phyloP scores from a whole-genome alignment of 225 moss, liverwort and hornwort genomes.

The Physcomitrium patens region DNA sequence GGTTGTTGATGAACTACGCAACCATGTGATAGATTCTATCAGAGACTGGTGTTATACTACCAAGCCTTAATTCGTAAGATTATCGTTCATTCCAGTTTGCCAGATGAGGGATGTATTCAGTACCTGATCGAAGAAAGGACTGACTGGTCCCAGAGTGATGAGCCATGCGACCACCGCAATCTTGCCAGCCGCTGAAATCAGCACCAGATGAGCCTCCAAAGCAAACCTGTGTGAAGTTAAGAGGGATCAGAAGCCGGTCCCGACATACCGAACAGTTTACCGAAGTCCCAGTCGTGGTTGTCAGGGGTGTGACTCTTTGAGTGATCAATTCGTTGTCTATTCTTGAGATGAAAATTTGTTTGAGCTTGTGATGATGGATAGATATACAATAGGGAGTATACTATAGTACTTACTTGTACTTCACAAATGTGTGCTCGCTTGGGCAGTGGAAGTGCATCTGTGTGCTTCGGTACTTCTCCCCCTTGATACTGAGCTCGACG shows the following conservation, averaged over 20 bases:
- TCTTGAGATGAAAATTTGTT: no score
- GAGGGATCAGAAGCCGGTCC: neutral
- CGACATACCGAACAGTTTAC: neutral
- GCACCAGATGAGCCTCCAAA: conserved; percentile 68
- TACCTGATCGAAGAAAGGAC: conserved; percentile 38
- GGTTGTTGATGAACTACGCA: conserved; percentile 36
- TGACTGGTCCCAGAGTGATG: conserved; percentile 34
- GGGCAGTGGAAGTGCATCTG: conserved; percentile 77
- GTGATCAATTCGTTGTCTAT: neutral
- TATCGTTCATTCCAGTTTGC: no score
- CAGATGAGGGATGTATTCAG: neutral
- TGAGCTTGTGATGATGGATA: neutral
- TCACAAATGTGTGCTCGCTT: conserved; percentile 57
- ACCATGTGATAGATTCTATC: neutral
- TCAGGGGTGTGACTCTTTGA: neutral
- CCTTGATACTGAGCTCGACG: conserved; percentile 21
- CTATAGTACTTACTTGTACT: conserved; percentile 17
- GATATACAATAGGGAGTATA: neutral
- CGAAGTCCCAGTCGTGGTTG: no score
- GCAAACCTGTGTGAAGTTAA: conserved; percentile 49
- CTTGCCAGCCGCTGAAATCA: conserved; percentile 28
- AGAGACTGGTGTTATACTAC: no score
- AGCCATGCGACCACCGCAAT: conserved; percentile 60
- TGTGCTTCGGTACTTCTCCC: conserved; percentile 27
- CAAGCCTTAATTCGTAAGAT: neutral